A percentile compares a stretch with the other conserved stretches of the same genome.
Conservation (phyloP, 2,329 filamentous ascomycete genomes). For the Dryadomyces quercivorus region DNA sequence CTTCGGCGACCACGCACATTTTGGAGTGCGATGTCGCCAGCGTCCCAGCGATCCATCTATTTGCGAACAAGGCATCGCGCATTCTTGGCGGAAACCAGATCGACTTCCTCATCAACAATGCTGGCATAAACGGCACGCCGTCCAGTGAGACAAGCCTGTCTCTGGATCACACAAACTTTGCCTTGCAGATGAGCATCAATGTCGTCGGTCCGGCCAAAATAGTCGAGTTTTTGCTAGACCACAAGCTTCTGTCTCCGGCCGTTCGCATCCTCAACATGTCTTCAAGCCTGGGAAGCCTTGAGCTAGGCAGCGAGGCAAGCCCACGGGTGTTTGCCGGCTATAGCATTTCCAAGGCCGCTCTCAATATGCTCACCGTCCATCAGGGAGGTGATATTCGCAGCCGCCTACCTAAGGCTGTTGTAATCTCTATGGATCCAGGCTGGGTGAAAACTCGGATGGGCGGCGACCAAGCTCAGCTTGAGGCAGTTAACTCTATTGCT, state of each 20-base stretch:
- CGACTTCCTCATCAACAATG: slow-evolving; percentile 19
- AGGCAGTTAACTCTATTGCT: slow-evolving; percentile 16
- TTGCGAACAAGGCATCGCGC: slow-evolving; percentile 13
- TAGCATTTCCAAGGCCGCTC: slow-evolving; percentile 20
- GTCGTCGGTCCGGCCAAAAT: slow-evolving; percentile 33
- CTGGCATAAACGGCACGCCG: slow-evolving; percentile 22
- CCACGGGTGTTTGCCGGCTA: slow-evolving; percentile 20
- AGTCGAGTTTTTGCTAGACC: slow-evolving; percentile 23
- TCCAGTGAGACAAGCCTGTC: slow-evolving; percentile 24
- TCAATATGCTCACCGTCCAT: slow-evolving; percentile 22
- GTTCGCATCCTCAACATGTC: slow-evolving; percentile 28
- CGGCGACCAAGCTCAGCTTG: slow-evolving; percentile 16
- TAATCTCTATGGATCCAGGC: slow-evolving; percentile 20
- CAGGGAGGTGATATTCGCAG: slow-evolving; percentile 15
- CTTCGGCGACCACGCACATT: slow-evolving; percentile 14
- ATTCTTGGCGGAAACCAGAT: slow-evolving; percentile 22
- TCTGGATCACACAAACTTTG: slow-evolving; percentile 22
- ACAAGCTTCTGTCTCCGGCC: slow-evolving; percentile 13
- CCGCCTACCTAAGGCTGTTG: slow-evolving; percentile 15
- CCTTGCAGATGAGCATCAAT: slow-evolving; percentile 29
- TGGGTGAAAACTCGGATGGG: slow-evolving; percentile 24
- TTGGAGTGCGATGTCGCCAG: slow-evolving; percentile 21
- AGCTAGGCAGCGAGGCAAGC: slow-evolving; percentile 16
- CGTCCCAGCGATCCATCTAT: slow-evolving; percentile 18
- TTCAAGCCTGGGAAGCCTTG: slow-evolving; percentile 25